Percentiles rank a stretch among this genome's conserved stretches.
Evolutionary conservation across 2,329 filamentous ascomycete species (phyloP).

Genomic region (Fusarium sp.): DNA sequence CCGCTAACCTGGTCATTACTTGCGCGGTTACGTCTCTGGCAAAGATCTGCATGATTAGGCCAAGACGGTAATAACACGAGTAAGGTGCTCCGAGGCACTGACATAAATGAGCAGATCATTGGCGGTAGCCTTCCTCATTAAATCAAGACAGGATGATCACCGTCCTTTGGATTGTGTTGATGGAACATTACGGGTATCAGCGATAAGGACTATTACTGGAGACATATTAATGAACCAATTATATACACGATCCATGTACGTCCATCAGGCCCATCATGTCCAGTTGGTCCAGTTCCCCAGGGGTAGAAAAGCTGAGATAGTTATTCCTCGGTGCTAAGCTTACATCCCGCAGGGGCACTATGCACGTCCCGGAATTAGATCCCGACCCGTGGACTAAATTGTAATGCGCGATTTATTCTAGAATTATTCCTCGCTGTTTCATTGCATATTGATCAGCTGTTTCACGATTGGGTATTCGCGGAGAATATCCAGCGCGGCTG

Average conservation of each 20-base stretch:
- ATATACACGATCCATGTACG: too few relatives aligned
- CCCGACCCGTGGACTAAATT: neutral
- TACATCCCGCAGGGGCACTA: neutral
- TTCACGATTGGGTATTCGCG: conserved; percentile 1
- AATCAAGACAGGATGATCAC: conserved; percentile 1
- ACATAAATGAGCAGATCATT: conserved; percentile 13
- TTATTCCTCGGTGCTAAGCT: neutral
- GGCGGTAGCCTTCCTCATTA: neutral
- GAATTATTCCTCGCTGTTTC: conserved; percentile 11
- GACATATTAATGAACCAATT: neutral
- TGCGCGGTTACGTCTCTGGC: neutral
- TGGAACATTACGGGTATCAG: neutral
- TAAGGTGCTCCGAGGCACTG: conserved; percentile 11
- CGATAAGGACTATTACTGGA: neutral
- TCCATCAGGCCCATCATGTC: too few relatives aligned
- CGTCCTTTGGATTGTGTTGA: neutral
- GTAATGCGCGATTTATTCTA: conserved; percentile 40
- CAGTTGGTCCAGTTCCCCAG: conserved; percentile 2
- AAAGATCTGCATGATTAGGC: conserved; percentile 19
- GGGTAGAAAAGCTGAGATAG: neutral
- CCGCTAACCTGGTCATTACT: neutral
- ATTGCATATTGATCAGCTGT: neutral
- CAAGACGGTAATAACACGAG: conserved; percentile 3
- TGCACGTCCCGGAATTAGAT: conserved; percentile 23
- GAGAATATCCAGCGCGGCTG: neutral